Evolutionary conservation across 1,284 basidiomycete species (phyloP).

Genomic region (Apiotrichum gamsii): DNA sequence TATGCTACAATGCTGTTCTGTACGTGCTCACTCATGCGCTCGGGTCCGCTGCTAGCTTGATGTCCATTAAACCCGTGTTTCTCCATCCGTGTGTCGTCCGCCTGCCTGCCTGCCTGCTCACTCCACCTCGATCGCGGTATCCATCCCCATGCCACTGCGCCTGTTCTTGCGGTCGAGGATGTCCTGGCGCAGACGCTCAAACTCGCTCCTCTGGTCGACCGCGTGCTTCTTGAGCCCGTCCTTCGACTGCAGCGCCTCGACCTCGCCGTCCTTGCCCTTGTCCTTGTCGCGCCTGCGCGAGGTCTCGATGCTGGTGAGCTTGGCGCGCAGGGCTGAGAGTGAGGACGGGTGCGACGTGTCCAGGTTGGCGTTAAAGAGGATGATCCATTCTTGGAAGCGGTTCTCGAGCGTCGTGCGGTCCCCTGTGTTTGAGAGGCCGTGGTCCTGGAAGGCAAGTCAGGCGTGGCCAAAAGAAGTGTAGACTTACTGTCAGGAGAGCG

Average conservation of each 20-base stretch:
- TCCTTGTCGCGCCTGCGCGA: conserved; percentile 35
- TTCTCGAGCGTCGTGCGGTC: conserved; percentile 33
- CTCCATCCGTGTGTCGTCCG: too few relatives aligned
- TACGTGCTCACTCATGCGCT: too few relatives aligned
- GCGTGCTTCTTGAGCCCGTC: conserved; percentile 36
- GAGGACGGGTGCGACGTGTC: conserved; percentile 42
- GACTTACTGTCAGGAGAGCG: conserved; percentile 26
- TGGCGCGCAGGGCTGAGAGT: conserved; percentile 32
- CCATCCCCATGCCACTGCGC: conserved; percentile 13
- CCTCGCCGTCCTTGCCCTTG: conserved; percentile 33
- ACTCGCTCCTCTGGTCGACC: conserved; percentile 33
- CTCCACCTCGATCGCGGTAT: conserved; percentile 40
- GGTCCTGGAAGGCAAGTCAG: conserved; percentile 25
- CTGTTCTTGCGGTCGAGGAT: conserved; percentile 35
- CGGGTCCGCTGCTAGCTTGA: too few relatives aligned
- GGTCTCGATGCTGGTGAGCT: conserved; percentile 30
- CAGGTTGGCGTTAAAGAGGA: conserved; percentile 45
- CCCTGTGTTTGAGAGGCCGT: conserved; percentile 36
- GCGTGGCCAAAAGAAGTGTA: background rate
- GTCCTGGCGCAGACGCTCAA: conserved; percentile 35
- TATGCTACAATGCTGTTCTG: background rate
- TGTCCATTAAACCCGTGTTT: too few relatives aligned
- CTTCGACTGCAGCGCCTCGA: conserved; percentile 28
- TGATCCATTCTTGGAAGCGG: conserved; percentile 44
- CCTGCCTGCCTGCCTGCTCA: conserved; percentile 10